Conservation (phyloP, 140 eudicot genomes). For the Cichorium intybus region DNA sequence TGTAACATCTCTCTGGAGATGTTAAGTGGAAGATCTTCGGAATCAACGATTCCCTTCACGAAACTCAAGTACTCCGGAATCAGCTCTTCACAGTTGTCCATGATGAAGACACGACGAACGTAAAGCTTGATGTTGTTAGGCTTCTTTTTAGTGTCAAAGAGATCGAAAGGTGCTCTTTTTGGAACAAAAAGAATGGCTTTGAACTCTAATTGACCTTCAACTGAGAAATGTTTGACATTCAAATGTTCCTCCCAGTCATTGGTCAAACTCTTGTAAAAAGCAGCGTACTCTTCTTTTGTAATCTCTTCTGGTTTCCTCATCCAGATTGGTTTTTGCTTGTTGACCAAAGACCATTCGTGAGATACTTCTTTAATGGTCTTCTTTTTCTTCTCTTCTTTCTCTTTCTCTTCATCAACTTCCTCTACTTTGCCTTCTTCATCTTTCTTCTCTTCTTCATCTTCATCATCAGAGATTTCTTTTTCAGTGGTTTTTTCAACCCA, state of each 20-base stretch:
- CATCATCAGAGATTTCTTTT: conserved; percentile 40
- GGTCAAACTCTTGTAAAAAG: conserved; percentile 90
- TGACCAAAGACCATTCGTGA: conserved; percentile 75
- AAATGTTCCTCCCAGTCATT: conserved; percentile 95
- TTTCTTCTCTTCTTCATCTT: conserved; percentile 40
- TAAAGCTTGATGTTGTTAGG: conserved; percentile 92
- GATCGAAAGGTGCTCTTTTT: conserved; percentile 90
- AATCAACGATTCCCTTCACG: conserved; percentile 92
- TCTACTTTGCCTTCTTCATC: conserved; percentile 39
- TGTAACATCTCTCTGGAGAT: conserved; percentile 85
- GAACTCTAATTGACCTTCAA: conserved; percentile 86
- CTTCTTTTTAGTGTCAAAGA: conserved; percentile 85
- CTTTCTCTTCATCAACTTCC: conserved; percentile 62
- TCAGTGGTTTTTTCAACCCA: conserved; percentile 40
- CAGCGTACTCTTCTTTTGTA: conserved; percentile 88
- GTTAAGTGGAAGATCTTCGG: conserved; percentile 91
- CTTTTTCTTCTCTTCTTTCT: conserved; percentile 86
- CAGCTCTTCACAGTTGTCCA: conserved; percentile 96
- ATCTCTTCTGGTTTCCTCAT: conserved; percentile 95
- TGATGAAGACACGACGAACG: conserved; percentile 93
- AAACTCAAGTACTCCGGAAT: conserved; percentile 85
- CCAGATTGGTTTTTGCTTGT: conserved; percentile 95
- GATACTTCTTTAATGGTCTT: conserved; percentile 88
- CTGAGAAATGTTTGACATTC: conserved; percentile 85
- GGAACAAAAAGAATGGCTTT: conserved; percentile 89